phyloP scores from a whole-genome alignment of 352 stramenopile genomes.

The Pythium utonaiense region DNA sequence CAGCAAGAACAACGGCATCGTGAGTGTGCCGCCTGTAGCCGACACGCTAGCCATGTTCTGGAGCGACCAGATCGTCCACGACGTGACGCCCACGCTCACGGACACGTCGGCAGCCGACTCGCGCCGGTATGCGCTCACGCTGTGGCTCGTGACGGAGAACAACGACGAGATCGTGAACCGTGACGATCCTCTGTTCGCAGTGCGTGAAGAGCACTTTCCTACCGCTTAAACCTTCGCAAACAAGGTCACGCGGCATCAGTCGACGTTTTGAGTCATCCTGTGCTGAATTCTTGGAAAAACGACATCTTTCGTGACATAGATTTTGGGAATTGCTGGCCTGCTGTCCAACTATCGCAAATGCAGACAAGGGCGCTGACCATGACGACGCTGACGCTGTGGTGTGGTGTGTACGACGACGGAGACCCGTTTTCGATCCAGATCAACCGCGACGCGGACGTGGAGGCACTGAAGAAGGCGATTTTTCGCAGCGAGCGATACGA shows the following conservation, averaged over 20 bases:
- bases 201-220: constrained; percentile 41
- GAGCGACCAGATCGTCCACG: constrained; percentile 83
- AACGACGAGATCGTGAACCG: constrained; percentile 43
- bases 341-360: too few relatives aligned
- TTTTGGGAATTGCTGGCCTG: too few relatives aligned
- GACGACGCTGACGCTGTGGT: background rate
- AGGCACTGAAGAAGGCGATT: background rate
- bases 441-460: background rate
- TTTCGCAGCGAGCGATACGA: background rate
- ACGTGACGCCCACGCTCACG: constrained; percentile 61
- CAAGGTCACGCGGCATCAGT: too few relatives aligned
- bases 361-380: too few relatives aligned
- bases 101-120: constrained; percentile 24
- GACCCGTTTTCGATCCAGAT: background rate
- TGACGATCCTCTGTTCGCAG: constrained; percentile 30
- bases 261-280: too few relatives aligned
- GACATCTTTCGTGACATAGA: too few relatives aligned
- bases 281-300: too few relatives aligned
- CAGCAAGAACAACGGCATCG: constrained; percentile 23
- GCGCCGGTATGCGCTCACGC: constrained; percentile 78
- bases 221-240: constrained; percentile 5
- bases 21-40: constrained; percentile 57
- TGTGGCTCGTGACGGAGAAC: constrained; percentile 79
- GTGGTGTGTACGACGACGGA: background rate
- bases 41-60: constrained; percentile 88